Evolutionary conservation across 805 yeast species (phyloP).

Genomic region (Brettanomyces sp.): DNA sequence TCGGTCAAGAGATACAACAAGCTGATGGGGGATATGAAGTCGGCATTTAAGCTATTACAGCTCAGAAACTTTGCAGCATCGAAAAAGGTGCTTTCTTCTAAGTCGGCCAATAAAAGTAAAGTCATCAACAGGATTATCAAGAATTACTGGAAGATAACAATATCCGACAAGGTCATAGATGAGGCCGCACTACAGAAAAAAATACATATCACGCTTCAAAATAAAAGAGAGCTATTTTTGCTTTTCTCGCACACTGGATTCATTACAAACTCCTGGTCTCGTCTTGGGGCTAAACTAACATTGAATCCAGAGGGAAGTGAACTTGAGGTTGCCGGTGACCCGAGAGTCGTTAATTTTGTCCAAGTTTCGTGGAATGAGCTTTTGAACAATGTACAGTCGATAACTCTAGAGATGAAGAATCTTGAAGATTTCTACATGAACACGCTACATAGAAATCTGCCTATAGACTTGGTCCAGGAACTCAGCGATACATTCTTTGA

Average conservation of each 20-base stretch:
- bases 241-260: conserved; percentile 24
- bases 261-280: conserved; percentile 25
- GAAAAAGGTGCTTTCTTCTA: conserved; percentile 4
- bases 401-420: conserved; percentile 13
- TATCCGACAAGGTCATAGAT: conserved; percentile 7
- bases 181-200: conserved; percentile 13
- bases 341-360: conserved; percentile 21
- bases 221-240: conserved; percentile 23
- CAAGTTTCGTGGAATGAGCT: conserved; percentile 26
- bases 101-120: conserved; percentile 10
- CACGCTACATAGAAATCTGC: conserved; percentile 11
- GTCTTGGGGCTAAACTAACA: conserved; percentile 25
- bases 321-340: conserved; percentile 21
- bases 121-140: conserved; percentile 15
- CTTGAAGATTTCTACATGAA: conserved; percentile 12
- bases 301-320: conserved; percentile 17
- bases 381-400: conserved; percentile 17
- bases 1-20: conserved; percentile 15
- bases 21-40: conserved; percentile 11
- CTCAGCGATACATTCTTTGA: conserved; percentile 26
- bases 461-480: conserved; percentile 18
- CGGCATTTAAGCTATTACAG: conserved; percentile 15
- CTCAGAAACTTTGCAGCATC: conserved; percentile 12
- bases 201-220: conserved; percentile 18
- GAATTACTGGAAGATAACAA: conserved; percentile 19